A percentile compares a stretch with the other conserved stretches of the same genome.
Conservation (phyloP, 1,284 basidiomycete species). For the Leccinum subrobustum region DNA sequence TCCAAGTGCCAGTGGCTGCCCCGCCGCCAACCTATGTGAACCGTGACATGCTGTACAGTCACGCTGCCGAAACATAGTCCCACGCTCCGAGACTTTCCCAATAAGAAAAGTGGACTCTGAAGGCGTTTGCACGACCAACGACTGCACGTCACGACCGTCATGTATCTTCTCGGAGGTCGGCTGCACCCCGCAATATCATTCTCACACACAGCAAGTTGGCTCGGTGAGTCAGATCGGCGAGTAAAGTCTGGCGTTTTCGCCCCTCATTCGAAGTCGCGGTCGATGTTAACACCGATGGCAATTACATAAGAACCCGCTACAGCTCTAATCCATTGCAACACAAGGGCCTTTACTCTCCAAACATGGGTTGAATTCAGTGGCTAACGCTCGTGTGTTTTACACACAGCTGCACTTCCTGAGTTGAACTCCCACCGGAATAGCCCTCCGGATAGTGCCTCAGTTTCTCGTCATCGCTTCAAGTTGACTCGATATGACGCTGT, state of each 20-base stretch:
- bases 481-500: conserved; percentile 29
- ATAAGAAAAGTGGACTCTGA: neutral
- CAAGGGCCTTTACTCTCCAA: conserved; percentile 16
- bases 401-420: conserved; percentile 25
- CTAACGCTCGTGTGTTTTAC: conserved; percentile 5
- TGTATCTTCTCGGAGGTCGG: conserved; percentile 16
- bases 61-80: neutral
- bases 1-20: neutral
- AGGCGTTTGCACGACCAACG: neutral
- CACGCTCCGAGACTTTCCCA: neutral
- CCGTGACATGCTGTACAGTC: conserved; percentile 13
- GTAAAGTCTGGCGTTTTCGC: conserved; percentile 29
- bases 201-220: conserved; percentile 35
- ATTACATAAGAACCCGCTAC: conserved; percentile 18
- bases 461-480: conserved; percentile 19
- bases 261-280: conserved; percentile 20
- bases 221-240: conserved; percentile 30
- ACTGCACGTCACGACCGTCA: conserved; percentile 1
- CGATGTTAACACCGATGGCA: conserved; percentile 21
- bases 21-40: neutral
- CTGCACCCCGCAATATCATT: conserved; percentile 13
- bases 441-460: conserved; percentile 3
- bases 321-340: conserved; percentile 17
- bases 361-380: conserved; percentile 15
- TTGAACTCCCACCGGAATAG: conserved; percentile 8